phyloP scores from a whole-genome alignment of 371 early-diverging fungal species.

The Apophysomyces ossiformis region DNA sequence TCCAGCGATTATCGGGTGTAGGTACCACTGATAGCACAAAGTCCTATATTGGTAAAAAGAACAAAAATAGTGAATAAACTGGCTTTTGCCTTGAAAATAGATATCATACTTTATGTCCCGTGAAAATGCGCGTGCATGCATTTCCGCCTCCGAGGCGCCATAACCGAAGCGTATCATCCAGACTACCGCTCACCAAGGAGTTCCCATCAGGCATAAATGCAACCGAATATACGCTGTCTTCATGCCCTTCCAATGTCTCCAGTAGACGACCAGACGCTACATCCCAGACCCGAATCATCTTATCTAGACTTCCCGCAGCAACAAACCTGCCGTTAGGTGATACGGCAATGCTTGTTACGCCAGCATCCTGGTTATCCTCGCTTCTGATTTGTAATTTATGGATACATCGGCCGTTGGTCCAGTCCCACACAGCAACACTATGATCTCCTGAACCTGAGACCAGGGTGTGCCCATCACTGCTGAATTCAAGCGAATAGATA shows the following conservation, averaged over 20 bases:
- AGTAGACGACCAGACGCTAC: conserved; percentile 76
- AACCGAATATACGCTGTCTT: conserved; percentile 94
- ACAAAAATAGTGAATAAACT: no score
- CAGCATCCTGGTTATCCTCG: conserved; percentile 82
- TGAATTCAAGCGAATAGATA: conserved; percentile 95
- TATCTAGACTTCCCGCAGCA: conserved; percentile 89
- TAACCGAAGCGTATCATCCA: conserved; percentile 92
- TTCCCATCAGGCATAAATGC: conserved; percentile 95
- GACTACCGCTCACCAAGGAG: conserved; percentile 88
- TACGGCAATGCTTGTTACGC: conserved; percentile 93
- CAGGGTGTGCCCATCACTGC: conserved; percentile 86
- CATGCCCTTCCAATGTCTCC: conserved; percentile 93
- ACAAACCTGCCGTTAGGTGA: conserved; percentile 79
- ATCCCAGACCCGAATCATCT: conserved; percentile 92
- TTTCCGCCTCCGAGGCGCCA: conserved; percentile 78
- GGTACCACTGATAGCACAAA: conserved; percentile 96
- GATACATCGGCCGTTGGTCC: conserved; percentile 73
- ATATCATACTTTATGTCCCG: conserved; percentile 59
- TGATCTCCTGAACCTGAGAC: conserved; percentile 96
- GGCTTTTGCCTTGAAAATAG: no score
- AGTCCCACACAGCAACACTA: conserved; percentile 87
- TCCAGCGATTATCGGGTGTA: conserved; percentile 90
- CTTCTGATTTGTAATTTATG: conserved; percentile 79
- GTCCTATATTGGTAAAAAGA: conserved; percentile 56
- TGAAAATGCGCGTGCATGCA: conserved; percentile 60